Base-by-base conservation (phyloP, 768 basidiomycete species). In the Agaricus subrufescens region DNA sequence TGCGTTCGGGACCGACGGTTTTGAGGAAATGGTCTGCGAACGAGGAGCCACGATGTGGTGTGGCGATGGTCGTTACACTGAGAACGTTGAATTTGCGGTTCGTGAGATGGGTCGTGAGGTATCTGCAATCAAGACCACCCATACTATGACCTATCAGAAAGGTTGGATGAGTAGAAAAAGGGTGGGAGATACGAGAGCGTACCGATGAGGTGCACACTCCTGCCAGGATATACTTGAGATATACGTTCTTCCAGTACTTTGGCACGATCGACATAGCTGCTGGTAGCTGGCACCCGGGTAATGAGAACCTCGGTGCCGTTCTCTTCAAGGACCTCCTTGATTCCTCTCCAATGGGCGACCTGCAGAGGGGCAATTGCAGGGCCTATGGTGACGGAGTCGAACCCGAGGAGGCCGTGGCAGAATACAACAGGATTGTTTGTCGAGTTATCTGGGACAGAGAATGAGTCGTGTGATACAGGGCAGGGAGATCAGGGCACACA, bases 331-430 rank as follows among this genome's bases (percentile, higher is more conserved):
- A 90, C 94, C 67, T 98, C 92, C 65, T 89, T 87, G 60, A 99
- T 96, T 6, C 97, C 97, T 38, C 96, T 82, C 97, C 97, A 99
- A 69, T 99, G 94, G 2, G 88, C 80, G 42, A 99, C 92, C 64
- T 94, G 85, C 15, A 98, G 63, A 3, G 92, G 86, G 11, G 87
- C 85, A 55, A 87, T 89, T 45, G 86, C 73, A 2, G 81, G 85
- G 1, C 89, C 88, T 25, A 93, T 86, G 2, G 84, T 88, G 61
- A 94, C 82, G 0, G 85, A 86, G 66, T 95, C 92, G 60, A 94
- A 95, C 1, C 93, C 92, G 7, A 98, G 79, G 1, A 97, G 80
- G 8, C 95, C 96, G 66, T 98, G 96, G 62, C 96, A 98, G 70
- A 98, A 98, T 1, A 98, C 88, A 45, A 98, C 71, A 0, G 96